Evolutionary conservation across 2,329 filamentous ascomycete genomes (phyloP).

Genomic region (Ambrosiella beaveri): DNA sequence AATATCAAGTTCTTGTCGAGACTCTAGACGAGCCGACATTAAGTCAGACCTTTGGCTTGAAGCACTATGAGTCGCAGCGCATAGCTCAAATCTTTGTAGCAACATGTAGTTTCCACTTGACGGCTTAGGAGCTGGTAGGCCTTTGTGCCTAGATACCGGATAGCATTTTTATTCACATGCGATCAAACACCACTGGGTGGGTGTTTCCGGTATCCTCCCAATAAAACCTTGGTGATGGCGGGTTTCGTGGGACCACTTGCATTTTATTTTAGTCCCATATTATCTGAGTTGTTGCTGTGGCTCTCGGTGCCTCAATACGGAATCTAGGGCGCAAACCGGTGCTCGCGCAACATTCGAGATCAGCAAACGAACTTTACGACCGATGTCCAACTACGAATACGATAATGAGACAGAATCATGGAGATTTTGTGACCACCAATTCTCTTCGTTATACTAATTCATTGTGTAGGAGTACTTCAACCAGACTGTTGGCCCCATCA

Average conservation of each 20-base stretch:
- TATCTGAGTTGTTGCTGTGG: not conserved
- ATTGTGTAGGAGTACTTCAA: slow-evolving; percentile 81
- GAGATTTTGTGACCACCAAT: not conserved
- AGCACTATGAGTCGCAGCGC: not conserved
- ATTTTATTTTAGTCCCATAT: not conserved
- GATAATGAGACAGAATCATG: slow-evolving; percentile 31
- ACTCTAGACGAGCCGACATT: not conserved
- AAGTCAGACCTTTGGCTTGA: not conserved
- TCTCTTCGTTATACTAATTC: slow-evolving; percentile 27
- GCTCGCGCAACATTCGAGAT: slow-evolving; percentile 18
- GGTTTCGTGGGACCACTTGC: slow-evolving; percentile 1
- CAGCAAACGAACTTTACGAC: slow-evolving; percentile 16
- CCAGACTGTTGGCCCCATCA: slow-evolving; percentile 75
- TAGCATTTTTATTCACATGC: not conserved
- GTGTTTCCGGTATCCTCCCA: not conserved
- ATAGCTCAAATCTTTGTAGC: not conserved
- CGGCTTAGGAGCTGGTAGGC: not conserved
- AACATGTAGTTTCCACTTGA: not conserved
- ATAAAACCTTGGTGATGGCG: not conserved
- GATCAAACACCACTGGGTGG: slow-evolving; percentile 4
- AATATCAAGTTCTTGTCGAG: not conserved
- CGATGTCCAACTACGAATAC: slow-evolving; percentile 19
- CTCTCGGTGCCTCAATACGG: not conserved
- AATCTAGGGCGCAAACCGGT: slow-evolving; percentile 5
- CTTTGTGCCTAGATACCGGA: not conserved